Evolutionary conservation across 805 yeast species (phyloP).

Genomic region (Candida ulmi): DNA sequence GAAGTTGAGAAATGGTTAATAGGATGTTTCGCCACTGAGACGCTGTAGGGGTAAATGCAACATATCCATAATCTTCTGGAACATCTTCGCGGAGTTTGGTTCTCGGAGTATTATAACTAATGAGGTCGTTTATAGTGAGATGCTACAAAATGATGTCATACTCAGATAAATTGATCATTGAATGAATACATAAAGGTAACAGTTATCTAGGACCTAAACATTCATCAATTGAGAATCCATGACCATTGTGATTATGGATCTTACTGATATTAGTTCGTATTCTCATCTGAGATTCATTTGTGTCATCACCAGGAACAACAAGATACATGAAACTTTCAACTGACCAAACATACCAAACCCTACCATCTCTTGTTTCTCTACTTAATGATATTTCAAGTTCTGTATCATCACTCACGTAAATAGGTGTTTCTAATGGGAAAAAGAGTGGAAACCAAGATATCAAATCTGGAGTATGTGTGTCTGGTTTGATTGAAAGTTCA

Average conservation of each 20-base stretch:
- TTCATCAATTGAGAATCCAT: slow-evolving; percentile 15
- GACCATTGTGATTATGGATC: slow-evolving; percentile 35
- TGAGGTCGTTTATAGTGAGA: no score
- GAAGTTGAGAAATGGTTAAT: no score
- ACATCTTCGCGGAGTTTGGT: no score
- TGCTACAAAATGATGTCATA: no score
- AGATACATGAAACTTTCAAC: slow-evolving; percentile 45
- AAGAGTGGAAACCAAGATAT: slow-evolving; percentile 66
- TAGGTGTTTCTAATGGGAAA: slow-evolving; percentile 54
- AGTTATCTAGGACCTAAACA: background rate
- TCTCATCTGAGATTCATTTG: slow-evolving; percentile 23
- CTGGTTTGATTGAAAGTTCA: slow-evolving; percentile 40
- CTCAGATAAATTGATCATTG: no score
- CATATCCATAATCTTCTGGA: no score
- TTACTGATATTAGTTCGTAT: slow-evolving; percentile 34
- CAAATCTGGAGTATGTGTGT: slow-evolving; percentile 36
- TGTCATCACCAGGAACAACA: slow-evolving; percentile 22
- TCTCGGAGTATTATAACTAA: no score
- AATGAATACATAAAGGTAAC: no score
- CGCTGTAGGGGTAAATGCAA: no score
- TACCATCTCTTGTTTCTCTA: slow-evolving; percentile 35
- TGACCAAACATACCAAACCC: slow-evolving; percentile 69
- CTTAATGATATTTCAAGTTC: slow-evolving; percentile 48
- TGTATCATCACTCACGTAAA: slow-evolving; percentile 46
- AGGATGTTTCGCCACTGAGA: no score